Conservation (phyloP, 2,329 filamentous ascomycete species). For the Rhytidhysteron rufulum region DNA sequence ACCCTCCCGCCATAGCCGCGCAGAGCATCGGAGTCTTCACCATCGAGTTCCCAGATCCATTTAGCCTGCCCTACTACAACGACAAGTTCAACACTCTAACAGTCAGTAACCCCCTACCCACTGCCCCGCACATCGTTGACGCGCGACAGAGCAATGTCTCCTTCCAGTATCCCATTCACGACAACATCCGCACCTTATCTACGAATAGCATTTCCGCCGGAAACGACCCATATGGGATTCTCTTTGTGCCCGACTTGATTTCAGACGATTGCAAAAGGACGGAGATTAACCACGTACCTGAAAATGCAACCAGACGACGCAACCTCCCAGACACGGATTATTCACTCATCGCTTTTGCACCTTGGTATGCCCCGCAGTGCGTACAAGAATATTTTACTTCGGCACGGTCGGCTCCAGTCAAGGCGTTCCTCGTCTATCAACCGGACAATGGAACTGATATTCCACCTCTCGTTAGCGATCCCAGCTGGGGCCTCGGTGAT, state of each 20-base stretch:
- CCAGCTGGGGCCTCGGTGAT: conserved; percentile 68
- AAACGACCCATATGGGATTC: conserved; percentile 67
- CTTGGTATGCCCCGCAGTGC: conserved; percentile 76
- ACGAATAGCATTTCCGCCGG: conserved; percentile 60
- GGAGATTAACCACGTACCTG: conserved; percentile 64
- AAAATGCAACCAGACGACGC: conserved; percentile 68
- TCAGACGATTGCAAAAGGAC: conserved; percentile 60
- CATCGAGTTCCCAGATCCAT: conserved; percentile 33
- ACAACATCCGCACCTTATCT: conserved; percentile 72
- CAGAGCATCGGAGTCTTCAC: conserved; percentile 32
- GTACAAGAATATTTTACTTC: conserved; percentile 66
- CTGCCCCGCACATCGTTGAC: conserved; percentile 3
- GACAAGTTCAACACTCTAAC: conserved; percentile 27
- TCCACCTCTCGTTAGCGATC: conserved; percentile 63
- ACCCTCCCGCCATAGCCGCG: conserved; percentile 23
- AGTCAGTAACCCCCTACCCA: conserved; percentile 7
- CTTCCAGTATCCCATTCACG: conserved; percentile 35
- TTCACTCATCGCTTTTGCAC: conserved; percentile 75
- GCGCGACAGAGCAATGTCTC: conserved; percentile 17
- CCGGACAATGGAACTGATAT: conserved; percentile 47
- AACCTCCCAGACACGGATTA: conserved; percentile 65
- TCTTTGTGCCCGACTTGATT: conserved; percentile 76
- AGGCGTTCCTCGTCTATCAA: conserved; percentile 56
- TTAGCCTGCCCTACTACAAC: conserved; percentile 22
- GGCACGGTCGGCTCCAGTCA: conserved; percentile 56